Conservation (phyloP, 1,139 yeast species). For the Kodamaea ohmeri region DNA sequence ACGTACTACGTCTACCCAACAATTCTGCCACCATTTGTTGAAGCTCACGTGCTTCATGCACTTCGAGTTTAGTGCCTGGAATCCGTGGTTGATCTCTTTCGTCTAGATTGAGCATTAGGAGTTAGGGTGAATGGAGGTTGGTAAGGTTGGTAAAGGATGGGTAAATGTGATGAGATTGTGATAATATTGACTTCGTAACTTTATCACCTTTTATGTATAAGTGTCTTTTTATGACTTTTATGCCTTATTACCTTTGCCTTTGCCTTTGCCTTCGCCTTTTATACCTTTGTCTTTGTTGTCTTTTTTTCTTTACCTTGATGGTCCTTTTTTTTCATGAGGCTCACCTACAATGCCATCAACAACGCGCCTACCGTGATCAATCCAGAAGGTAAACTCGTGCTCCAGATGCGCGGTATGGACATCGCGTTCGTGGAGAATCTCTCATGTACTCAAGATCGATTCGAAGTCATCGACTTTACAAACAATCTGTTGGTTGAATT, state of each 20-base stretch:
- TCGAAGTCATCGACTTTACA: conserved; percentile 62
- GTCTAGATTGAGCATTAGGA: conserved; percentile 36
- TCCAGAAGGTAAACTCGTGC: conserved; percentile 37
- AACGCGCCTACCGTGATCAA: conserved; percentile 34
- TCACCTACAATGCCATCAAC: conserved; percentile 34
- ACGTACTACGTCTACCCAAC: conserved; percentile 49
- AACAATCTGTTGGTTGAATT: conserved; percentile 60
- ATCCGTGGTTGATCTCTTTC: conserved; percentile 74
- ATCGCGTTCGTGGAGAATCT: conserved; percentile 38
- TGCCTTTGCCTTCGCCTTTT: too few species aligned
- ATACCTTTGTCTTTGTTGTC: too few species aligned
- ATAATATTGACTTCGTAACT: too few species aligned
- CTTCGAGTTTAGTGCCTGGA: conserved; percentile 79
- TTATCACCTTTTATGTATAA: too few species aligned
- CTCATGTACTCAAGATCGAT: conserved; percentile 31
- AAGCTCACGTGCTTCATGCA: conserved; percentile 65
- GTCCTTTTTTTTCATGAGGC: conserved; percentile 27
- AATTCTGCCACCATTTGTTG: conserved; percentile 69
- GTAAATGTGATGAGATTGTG: too few species aligned
- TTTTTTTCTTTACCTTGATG: not conserved
- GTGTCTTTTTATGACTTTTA: too few species aligned
- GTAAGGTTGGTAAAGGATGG: too few species aligned
- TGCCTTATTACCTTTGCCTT: too few species aligned
- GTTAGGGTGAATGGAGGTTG: too few species aligned
- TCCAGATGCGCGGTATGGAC: conserved; percentile 34